Percentiles rank a stretch among this genome's conserved stretches.
These are phyloP conservation scores for Arabidopsis hybrid DNA, from an alignment of 441 rosid genomes.

Conservation along the genomic window DNA sequence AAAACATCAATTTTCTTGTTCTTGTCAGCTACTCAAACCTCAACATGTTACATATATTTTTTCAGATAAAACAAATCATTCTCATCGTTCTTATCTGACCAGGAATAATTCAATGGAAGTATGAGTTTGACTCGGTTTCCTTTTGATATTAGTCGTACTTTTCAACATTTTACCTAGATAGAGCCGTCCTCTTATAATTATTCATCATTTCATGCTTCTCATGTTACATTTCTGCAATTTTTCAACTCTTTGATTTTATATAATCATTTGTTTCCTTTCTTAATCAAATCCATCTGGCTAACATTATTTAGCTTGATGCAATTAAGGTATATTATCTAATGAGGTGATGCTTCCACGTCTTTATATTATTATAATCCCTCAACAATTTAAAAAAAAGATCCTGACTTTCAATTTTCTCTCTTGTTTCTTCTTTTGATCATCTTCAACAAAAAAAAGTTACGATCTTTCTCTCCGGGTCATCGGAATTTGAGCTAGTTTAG, in stretches of 20 bases:
- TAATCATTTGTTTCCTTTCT: background rate
- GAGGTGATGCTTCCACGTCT: constrained; percentile 52
- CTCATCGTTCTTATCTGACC: constrained; percentile 17
- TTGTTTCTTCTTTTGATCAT: constrained; percentile 23
- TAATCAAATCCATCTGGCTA: constrained; percentile 35
- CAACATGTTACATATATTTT: too few relatives aligned
- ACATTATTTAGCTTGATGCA: constrained; percentile 26
- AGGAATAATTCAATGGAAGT: constrained; percentile 21
- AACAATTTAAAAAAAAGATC: background rate
- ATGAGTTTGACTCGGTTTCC: constrained; percentile 29
- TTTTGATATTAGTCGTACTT: constrained; percentile 7
- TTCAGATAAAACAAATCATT: background rate
- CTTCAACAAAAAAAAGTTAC: constrained; percentile 17
- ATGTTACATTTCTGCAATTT: constrained; percentile 23
- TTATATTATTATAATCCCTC: constrained; percentile 27
- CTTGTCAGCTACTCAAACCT: too few relatives aligned
- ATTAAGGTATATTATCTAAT: constrained; percentile 40
- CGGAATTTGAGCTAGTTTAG: constrained; percentile 28
- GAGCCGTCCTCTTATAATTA: constrained; percentile 4
- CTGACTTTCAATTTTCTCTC: constrained; percentile 21
- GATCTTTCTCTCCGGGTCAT: constrained; percentile 23
- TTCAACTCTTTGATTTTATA: constrained; percentile 29
- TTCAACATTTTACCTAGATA: constrained; percentile 24
- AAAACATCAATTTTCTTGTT: too few relatives aligned
- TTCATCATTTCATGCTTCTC: constrained; percentile 43